Base-by-base conservation (phyloP, 164 flowering plant genomes). In the Litsea cubeba region DNA sequence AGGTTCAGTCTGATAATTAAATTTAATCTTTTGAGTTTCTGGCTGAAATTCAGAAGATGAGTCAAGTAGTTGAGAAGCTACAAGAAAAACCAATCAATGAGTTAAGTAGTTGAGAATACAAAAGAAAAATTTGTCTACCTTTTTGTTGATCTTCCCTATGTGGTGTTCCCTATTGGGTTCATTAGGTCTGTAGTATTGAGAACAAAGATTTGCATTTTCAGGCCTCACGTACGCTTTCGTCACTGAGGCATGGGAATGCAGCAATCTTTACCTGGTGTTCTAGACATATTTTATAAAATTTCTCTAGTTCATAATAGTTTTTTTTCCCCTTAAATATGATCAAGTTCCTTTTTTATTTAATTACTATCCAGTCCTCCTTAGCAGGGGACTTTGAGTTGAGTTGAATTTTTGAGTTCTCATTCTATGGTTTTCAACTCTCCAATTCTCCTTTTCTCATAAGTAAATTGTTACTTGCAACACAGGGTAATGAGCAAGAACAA, bases 401-500 rank as follows among this genome's bases (percentile, higher is more conserved):
- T 54, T 18, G 17, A 54, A 54, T 1, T 54, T 54, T 54, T 54
- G 5, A 54, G n/a, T 15, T 17, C 5, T 54, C n/a, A 54, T 54
- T 15, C 60, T 15, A 54, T 54, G 18, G 60, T 14, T 54, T 54
- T 54, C n/a, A 54, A 17, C 17, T 2, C 20, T 54, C n/a, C n/a
- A 17, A 15, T 65, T 67, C 5, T 7, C 3, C 11, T 65, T 73
- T 22, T 50, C 66, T 57, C 69, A 49, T 2, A 72, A 65, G 28
- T 65, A 35, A 72, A 54, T 25, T 73, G n/a, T 73, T 23, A 28
- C 63, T 46, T 62, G 5, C 26, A 22, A 60, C 12, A 25, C 79
- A 76, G 88, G 87, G 76, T 82, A 66, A 50, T 85, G 64, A 84
- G 81, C 22, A 83, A 70, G 35, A 86, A 87, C 75, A 81, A 78